Conservation (phyloP, 2,329 filamentous ascomycete genomes). For the Arachnomyces sp. region DNA sequence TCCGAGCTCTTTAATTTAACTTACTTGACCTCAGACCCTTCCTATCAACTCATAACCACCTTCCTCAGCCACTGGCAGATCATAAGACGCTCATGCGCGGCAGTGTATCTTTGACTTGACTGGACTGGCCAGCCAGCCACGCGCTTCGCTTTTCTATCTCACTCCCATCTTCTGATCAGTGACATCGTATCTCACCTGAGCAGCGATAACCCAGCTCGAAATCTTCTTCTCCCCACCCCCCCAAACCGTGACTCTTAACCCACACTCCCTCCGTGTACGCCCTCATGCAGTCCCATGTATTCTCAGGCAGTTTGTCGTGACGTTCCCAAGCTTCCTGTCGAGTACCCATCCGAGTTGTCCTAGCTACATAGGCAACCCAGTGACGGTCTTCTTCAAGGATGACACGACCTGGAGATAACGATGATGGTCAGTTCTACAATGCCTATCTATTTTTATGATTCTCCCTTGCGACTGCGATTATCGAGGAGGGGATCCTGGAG, state of each 20-base stretch:
- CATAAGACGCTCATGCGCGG: conserved; percentile 10
- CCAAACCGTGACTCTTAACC: too few species aligned
- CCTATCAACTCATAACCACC: conserved; percentile 13
- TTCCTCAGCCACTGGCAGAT: conserved; percentile 1
- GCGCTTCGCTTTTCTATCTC: conserved; percentile 13
- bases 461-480: not conserved
- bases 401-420: conserved; percentile 29
- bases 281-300: not conserved
- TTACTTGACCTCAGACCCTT: conserved; percentile 1
- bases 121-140: conserved; percentile 25
- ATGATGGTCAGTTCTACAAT: conserved; percentile 30
- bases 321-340: not conserved
- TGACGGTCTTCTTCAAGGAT: conserved; percentile 10
- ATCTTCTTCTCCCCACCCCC: too few species aligned
- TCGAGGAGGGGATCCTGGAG: not conserved
- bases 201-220: not conserved
- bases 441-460: conserved; percentile 4
- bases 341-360: not conserved
- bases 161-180: conserved; percentile 19
- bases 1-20: too few species aligned
- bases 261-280: too few species aligned
- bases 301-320: not conserved
- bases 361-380: conserved; percentile 2
- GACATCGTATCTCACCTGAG: conserved; percentile 13
- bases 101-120: conserved; percentile 24